Conservation (phyloP, 495 filamentous ascomycete genomes). For the Aspergillus sclerotiicarbonarius region DNA sequence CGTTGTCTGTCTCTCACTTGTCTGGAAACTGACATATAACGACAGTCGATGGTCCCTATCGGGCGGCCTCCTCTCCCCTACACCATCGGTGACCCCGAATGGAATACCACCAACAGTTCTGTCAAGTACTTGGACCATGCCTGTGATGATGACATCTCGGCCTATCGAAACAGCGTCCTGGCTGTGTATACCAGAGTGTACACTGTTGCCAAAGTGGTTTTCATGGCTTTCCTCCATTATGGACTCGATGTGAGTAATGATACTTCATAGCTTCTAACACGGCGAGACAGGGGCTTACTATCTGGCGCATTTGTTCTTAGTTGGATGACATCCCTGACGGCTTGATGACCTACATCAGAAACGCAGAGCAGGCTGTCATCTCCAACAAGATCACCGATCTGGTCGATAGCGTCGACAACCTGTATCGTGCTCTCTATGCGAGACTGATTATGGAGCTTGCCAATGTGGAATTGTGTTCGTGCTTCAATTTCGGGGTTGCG, state of each 20-base stretch:
- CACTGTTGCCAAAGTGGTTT: slow-evolving; percentile 35
- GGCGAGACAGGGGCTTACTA: not conserved
- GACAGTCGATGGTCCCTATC: slow-evolving; percentile 23
- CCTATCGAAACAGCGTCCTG: slow-evolving; percentile 24
- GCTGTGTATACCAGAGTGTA: slow-evolving; percentile 34
- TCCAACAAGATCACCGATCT: slow-evolving; percentile 25
- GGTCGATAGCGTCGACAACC: slow-evolving; percentile 32
- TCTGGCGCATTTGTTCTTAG: slow-evolving; percentile 12
- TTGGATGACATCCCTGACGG: slow-evolving; percentile 27
- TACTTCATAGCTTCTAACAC: not conserved
- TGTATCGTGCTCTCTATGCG: slow-evolving; percentile 39
- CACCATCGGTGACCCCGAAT: slow-evolving; percentile 34
- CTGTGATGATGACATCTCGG: slow-evolving; percentile 14
- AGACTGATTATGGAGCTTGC: slow-evolving; percentile 39
- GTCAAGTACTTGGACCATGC: slow-evolving; percentile 22
- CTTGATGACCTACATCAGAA: slow-evolving; percentile 28
- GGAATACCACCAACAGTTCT: slow-evolving; percentile 25
- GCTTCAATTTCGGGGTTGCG: slow-evolving; percentile 22
- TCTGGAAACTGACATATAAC: slow-evolving; percentile 1
- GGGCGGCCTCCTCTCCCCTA: slow-evolving; percentile 28
- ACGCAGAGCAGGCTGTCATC: slow-evolving; percentile 26
- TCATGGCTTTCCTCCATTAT: slow-evolving; percentile 33
- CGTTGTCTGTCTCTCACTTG: not conserved
- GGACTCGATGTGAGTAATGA: slow-evolving; percentile 30
- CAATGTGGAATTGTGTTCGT: slow-evolving; percentile 34